Evolutionary conservation across 2,329 filamentous ascomycete genomes (phyloP).

Genomic region (Parastagonospora nodorum): DNA sequence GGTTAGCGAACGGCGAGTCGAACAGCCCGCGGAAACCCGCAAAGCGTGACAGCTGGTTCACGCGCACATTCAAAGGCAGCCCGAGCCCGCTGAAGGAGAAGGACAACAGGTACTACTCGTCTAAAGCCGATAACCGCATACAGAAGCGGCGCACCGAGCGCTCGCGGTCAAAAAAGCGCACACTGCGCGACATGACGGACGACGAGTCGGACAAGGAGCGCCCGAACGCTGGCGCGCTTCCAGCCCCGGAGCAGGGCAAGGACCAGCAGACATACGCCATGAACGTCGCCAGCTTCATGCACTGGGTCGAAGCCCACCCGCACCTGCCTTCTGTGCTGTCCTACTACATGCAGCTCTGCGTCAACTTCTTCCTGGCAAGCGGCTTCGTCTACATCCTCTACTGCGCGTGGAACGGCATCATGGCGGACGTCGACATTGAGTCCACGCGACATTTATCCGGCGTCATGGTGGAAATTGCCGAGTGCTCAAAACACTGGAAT

Average conservation of each 20-base stretch:
- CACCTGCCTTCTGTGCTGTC: conserved; percentile 69
- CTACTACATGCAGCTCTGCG: conserved; percentile 67
- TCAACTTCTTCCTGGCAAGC: conserved; percentile 68
- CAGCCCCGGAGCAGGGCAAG: conserved; percentile 5
- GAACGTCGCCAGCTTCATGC: conserved; percentile 58
- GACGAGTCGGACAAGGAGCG: conserved; percentile 29
- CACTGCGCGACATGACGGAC: conserved; percentile 11
- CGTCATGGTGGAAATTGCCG: conserved; percentile 73
- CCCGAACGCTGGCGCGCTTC: background rate
- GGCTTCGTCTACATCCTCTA: conserved; percentile 69
- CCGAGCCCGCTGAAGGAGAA: conserved; percentile 49
- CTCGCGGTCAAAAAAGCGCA: conserved; percentile 32
- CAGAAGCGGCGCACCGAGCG: conserved; percentile 36
- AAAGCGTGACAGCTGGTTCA: conserved; percentile 39
- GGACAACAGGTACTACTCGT: conserved; percentile 34
- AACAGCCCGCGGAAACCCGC: conserved; percentile 40
- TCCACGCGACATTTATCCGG: conserved; percentile 70
- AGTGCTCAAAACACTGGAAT: conserved; percentile 74
- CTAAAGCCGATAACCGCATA: conserved; percentile 47
- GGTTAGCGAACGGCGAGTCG: conserved; percentile 24
- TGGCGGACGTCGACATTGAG: conserved; percentile 74
- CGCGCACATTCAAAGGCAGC: conserved; percentile 28
- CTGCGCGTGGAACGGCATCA: conserved; percentile 70
- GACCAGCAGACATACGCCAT: conserved; percentile 28
- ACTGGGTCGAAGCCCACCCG: conserved; percentile 68